These are phyloP conservation scores for Escovopsis sp. DNA, from an alignment of 2,329 filamentous ascomycete genomes.

Conservation along the genomic window DNA sequence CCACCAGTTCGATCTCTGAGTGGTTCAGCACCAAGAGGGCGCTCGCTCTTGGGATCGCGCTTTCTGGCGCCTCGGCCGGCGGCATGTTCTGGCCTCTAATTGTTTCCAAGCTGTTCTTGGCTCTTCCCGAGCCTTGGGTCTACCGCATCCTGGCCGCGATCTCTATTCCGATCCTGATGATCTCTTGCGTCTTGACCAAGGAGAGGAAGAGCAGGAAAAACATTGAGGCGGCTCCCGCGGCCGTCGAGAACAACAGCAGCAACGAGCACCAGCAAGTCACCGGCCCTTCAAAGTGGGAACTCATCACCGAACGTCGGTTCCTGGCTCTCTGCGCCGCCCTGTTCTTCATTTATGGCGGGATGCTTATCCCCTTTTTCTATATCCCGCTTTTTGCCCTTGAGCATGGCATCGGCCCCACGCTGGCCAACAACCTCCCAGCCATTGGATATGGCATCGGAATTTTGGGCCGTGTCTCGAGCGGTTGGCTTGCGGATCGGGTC, in stretches of 20 bases:
- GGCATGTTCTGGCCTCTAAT: conserved; percentile 17
- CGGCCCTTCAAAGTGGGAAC: conserved; percentile 12
- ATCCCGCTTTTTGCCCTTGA: conserved; percentile 35
- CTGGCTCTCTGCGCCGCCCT: conserved; percentile 9
- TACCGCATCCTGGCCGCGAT: conserved; percentile 10
- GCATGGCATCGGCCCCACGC: conserved; percentile 26
- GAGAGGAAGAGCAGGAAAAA: conserved; percentile 9
- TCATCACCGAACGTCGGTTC: conserved; percentile 12
- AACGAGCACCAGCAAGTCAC: conserved; percentile 2
- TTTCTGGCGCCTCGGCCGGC: conserved; percentile 17
- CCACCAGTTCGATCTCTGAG: conserved; percentile 13
- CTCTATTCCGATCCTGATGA: conserved; percentile 11
- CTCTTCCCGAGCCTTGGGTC: conserved; percentile 5
- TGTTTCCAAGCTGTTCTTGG: conserved; percentile 7
- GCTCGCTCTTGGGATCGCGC: conserved; percentile 16
- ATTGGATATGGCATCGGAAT: conserved; percentile 44
- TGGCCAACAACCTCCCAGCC: conserved; percentile 45
- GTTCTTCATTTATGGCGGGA: conserved; percentile 14
- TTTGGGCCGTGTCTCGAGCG: conserved; percentile 35
- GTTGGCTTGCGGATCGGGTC: conserved; percentile 33
- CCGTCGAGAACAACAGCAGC: conserved; percentile 6
- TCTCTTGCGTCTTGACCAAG: conserved; percentile 15
- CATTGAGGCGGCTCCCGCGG: conserved; percentile 1
- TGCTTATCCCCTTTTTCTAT: conserved; percentile 16
- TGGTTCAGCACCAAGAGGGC: conserved; percentile 17